Conservation (phyloP, 768 basidiomycete genomes). For the Rhizopogon sp. region DNA sequence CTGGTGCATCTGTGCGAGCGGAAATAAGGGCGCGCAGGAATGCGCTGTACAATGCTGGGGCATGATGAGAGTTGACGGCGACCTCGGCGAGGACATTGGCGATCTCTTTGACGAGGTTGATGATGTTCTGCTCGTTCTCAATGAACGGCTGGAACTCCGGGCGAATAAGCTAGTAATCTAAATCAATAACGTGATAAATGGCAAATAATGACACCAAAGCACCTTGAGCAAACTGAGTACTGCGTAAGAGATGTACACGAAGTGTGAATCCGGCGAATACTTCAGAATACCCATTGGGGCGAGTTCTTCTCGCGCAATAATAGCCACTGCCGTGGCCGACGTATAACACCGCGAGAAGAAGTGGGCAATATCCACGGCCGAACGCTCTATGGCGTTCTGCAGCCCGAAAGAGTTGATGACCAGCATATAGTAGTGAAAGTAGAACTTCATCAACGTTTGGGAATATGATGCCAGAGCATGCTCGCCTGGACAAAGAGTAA, state of each 20-base stretch:
- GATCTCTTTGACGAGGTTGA: conserved; percentile 72
- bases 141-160: conserved; percentile 78
- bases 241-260: conserved; percentile 90
- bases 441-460: conserved; percentile 50
- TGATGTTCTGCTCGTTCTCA: conserved; percentile 66
- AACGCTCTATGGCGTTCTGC: conserved; percentile 88
- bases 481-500: conserved; percentile 15
- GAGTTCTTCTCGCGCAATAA: conserved; percentile 72
- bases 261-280: conserved; percentile 87
- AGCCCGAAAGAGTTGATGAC: conserved; percentile 95
- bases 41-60: conserved; percentile 83
- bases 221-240: conserved; percentile 92
- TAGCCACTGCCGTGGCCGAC: conserved; percentile 64
- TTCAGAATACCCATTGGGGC: conserved; percentile 72
- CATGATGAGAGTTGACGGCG: conserved; percentile 77
- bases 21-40: conserved; percentile 78
- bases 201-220: conserved; percentile 7
- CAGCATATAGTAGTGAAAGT: conserved; percentile 80
- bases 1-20: conserved; percentile 34
- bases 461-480: conserved; percentile 22
- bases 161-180: conserved; percentile 59
- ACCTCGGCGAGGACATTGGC: conserved; percentile 75
- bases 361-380: conserved; percentile 68
- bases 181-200: conserved; percentile 8
- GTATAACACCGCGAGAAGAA: conserved; percentile 80